These are phyloP conservation scores for Earliella scabrosa DNA, from an alignment of 1,284 basidiomycete species.

Conservation along the genomic window DNA sequence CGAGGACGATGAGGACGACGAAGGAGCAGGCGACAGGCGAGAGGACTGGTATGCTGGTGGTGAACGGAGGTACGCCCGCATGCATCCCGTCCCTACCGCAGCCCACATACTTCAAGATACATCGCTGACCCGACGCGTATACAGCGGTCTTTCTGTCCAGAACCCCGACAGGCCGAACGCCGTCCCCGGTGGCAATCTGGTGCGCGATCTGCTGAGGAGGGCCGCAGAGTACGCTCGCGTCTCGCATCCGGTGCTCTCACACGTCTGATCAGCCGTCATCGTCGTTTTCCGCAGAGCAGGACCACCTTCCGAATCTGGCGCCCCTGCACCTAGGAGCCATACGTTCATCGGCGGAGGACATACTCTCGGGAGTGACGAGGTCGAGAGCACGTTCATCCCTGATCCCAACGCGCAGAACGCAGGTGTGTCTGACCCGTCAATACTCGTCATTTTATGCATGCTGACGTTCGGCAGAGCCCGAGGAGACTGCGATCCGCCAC, in stretches of 20 bases:
- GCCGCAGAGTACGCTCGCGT: slow-evolving; percentile 72
- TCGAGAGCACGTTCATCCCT: slow-evolving; percentile 73
- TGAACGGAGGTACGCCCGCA: slow-evolving; percentile 82
- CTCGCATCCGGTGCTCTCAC: neutral
- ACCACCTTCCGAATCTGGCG: slow-evolving; percentile 34
- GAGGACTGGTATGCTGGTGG: slow-evolving; percentile 87
- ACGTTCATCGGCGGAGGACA: slow-evolving; percentile 77
- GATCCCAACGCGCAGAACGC: slow-evolving; percentile 54
- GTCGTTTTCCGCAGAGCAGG: slow-evolving; percentile 41
- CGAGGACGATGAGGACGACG: slow-evolving; percentile 55
- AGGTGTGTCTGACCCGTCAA: slow-evolving; percentile 5
- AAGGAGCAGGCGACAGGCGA: slow-evolving; percentile 44
- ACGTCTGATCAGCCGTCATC: neutral
- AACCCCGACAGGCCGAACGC: slow-evolving; percentile 68
- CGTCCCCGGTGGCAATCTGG: slow-evolving; percentile 67
- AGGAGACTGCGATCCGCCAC: slow-evolving; percentile 71
- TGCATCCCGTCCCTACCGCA: too few relatives aligned
- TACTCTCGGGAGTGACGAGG: slow-evolving; percentile 86
- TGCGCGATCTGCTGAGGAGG: slow-evolving; percentile 81
- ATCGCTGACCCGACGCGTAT: neutral
- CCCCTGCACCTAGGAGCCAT: slow-evolving; percentile 13
- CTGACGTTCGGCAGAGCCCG: slow-evolving; percentile 39
- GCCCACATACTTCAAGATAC: neutral
- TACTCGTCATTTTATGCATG: neutral
- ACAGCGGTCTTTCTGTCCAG: slow-evolving; percentile 88